Evolutionary conservation across 169 alveolate genomes (phyloP), one percentile per base, ranked within the genome.

Genomic region (Plasmodium cynomolgi): DNA sequence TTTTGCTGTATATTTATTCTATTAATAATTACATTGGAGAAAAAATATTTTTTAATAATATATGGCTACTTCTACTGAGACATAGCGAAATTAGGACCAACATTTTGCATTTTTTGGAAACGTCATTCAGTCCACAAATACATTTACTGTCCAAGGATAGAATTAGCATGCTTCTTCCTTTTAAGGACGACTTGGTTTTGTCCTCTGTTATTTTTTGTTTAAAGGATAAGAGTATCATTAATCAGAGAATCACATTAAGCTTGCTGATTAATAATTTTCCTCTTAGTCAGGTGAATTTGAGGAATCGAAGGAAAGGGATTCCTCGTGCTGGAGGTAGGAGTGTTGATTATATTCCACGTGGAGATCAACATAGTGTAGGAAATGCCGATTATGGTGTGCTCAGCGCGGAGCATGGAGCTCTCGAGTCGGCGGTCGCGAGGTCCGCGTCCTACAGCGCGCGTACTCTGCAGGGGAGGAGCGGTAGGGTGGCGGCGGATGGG

Each of bases 231-330:
- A 96, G 95, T 33, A 73, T 95, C 5, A 81, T 97, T 2, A 98
- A 96, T 44, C 93, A 93, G 54, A 74, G 98, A 72, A 80, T 95
- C 72, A 95, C 96, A n/a, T 84, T 97, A 37, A 93, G 95, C 33
- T 73, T 97, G 81, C 82, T 97, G 50, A 96, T 97, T 75, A 92
- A 95, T 58, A 94, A 97, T 71, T 93, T 97, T 75, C 98, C 98
- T 8, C 71, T 96, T 56, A 86, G 86, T 74, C 83, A 95, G 37
- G 84, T 74, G 3, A 56, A 62, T 17, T 81, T 91, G 29, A 95
- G 91, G 34, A 75, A 81, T 31, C 83, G 74, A 23, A 93, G 84
- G 62, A 96, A 96, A 20, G 39, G 50, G 39, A 56, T 3, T 56
- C 23, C 68, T 62, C 33, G 47, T 26, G 37, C 17, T 1, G 37